Conservation (phyloP, 2,329 filamentous ascomycete genomes). For the Fusarium domesticum region DNA sequence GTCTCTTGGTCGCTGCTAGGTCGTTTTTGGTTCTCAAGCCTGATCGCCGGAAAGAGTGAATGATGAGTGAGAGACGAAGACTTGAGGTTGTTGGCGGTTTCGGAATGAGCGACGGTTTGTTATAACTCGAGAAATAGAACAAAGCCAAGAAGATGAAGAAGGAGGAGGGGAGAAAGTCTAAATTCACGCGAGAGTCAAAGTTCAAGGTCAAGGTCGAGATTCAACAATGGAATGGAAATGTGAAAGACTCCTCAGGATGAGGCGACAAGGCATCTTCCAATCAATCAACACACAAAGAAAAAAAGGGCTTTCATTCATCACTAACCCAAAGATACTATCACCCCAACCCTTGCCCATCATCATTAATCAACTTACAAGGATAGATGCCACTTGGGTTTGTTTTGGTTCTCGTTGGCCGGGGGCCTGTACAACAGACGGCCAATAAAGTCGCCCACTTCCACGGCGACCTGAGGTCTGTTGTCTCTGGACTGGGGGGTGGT, state of each 20-base stretch:
- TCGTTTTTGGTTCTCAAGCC: background rate
- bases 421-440: background rate
- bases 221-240: background rate
- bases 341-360: background rate
- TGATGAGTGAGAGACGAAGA: background rate
- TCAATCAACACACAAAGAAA: background rate
- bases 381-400: constrained; percentile 12
- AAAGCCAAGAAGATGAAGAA: background rate
- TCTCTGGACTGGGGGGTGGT: background rate
- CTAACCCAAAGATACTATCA: background rate
- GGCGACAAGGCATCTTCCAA: background rate
- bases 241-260: background rate
- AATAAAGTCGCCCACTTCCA: background rate
- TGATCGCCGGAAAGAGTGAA: background rate
- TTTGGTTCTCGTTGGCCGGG: constrained; percentile 12
- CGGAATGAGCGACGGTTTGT: background rate
- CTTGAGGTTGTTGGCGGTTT: no score
- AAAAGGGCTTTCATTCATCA: background rate
- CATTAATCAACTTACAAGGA: constrained; percentile 1
- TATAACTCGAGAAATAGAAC: background rate
- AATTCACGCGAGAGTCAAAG: background rate
- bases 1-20: background rate
- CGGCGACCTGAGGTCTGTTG: background rate
- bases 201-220: background rate
- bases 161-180: background rate